Base-by-base conservation (phyloP, 148 eudicot genomes). In the Pharnaceum exiguum region DNA sequence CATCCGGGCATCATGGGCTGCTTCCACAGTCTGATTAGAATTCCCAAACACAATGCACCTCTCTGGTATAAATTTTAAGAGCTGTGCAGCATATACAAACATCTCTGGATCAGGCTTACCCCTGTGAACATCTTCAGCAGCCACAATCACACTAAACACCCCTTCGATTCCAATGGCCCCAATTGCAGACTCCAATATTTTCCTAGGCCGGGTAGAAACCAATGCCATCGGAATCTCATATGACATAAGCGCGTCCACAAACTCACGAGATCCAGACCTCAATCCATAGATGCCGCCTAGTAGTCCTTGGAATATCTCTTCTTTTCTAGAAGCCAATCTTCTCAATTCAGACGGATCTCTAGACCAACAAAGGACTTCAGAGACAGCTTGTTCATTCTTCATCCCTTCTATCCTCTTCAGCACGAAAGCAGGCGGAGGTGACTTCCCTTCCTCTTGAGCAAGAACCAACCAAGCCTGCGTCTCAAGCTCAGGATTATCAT, bases 71-170 rank as follows among this genome's bases (percentile, higher is more conserved):
- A 81, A 93, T 23, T 78, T 80, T 24, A 93, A 69, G 13, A 74
- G 73, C 63, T 88, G 90, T 1, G 88, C 83, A 1, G 98, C 96
- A 63, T 93, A 93, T 29, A 72, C 62, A 72, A 87, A 93, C 98
- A 93, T 93, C 65, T 93, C 98, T 0, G 98, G 98, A 62, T 93
- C 98, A 7, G 98, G 98, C 61, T 85, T 93, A 22, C 98, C 98
- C 64, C 96, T 72, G 27, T 88, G 55, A 15, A 85, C 98, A 62
- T 93, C 98, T 71, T 93, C 98, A 0, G 98, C 85, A 2, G 88
- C 73, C 16, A 93, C 98, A 50, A 93, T 75, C 31, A 79, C 98
- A n/a, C 60, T 77, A 50, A 93, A 93, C 0, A 75, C 83, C 37
- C 82, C 95, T 70, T 88, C 81, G 17, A 93, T 70, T 35, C 95